These are phyloP conservation scores for Asclepias syriaca DNA, from an alignment of 257 asterid species.

Conservation along the genomic window DNA sequence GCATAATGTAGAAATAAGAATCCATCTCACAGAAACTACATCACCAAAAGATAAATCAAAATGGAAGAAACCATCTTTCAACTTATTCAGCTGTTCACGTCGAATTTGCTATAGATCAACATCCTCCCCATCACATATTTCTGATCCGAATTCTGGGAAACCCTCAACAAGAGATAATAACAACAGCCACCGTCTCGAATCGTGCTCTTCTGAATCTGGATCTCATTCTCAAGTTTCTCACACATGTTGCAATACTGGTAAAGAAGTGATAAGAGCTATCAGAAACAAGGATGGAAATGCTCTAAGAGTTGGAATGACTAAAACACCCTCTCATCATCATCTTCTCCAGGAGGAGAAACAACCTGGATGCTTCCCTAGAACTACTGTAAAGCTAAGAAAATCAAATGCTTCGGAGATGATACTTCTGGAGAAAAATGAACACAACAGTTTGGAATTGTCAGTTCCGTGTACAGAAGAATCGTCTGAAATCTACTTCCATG, in stretches of 20 bases:
- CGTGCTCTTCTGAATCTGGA: too few species aligned
- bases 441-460: conserved; percentile 19
- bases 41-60: too few species aligned
- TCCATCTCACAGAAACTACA: too few species aligned
- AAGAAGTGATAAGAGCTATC: conserved; percentile 41
- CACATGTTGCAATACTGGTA: conserved; percentile 43
- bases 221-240: conserved; percentile 51
- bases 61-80: too few species aligned
- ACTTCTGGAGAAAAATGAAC: conserved; percentile 10
- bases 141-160: too few species aligned
- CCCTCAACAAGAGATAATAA: too few species aligned
- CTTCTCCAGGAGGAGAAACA: conserved; percentile 25
- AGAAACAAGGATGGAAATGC: conserved; percentile 61
- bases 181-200: too few species aligned
- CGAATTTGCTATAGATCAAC: too few species aligned
- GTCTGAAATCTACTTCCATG: conserved; percentile 21
- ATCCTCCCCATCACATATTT: too few species aligned
- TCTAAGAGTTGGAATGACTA: conserved; percentile 31
- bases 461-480: conserved; percentile 19
- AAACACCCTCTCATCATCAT: conserved; percentile 22
- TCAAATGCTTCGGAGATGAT: conserved; percentile 12
- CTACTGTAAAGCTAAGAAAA: conserved; percentile 20
- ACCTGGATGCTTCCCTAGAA: conserved; percentile 33
- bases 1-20: too few species aligned
- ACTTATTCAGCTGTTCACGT: too few species aligned